A percentile compares a stretch with the other conserved stretches of the same genome.
phyloP scores from a whole-genome alignment of 805 yeast genomes.

The Suhomyces sp. region DNA sequence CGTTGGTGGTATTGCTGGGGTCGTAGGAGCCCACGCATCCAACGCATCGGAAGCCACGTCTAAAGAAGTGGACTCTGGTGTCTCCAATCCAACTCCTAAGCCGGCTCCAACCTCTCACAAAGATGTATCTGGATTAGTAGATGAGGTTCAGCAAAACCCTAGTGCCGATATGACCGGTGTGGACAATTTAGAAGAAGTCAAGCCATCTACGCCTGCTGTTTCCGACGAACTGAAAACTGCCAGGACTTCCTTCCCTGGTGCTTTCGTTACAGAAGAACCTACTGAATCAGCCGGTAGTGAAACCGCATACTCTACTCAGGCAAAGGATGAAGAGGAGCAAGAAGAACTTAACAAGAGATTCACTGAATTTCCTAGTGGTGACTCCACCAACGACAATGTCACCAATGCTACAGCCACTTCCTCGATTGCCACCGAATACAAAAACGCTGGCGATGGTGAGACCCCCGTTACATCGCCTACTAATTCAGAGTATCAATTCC shows the following conservation, averaged over 20 bases:
- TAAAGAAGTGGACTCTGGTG: neutral
- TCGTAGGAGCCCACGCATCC: neutral
- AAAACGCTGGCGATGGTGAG: slow-evolving; percentile 28
- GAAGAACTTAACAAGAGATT: slow-evolving; percentile 22
- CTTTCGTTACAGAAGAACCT: neutral
- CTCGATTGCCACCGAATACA: slow-evolving; percentile 28
- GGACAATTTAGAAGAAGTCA: slow-evolving; percentile 14
- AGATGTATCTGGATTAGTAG: slow-evolving; percentile 17
- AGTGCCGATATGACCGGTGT: slow-evolving; percentile 28
- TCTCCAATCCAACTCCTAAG: neutral
- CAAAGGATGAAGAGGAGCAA: slow-evolving; percentile 14
- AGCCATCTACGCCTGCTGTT: neutral
- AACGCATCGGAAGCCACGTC: neutral
- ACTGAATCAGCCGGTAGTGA: neutral
- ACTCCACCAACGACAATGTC: slow-evolving; percentile 11
- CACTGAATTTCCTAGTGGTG: slow-evolving; percentile 32
- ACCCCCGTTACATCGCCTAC: slow-evolving; percentile 50
- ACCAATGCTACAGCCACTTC: slow-evolving; percentile 36
- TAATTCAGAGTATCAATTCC: slow-evolving; percentile 46
- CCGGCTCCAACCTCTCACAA: neutral
- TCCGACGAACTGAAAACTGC: slow-evolving; percentile 14
- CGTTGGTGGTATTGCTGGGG: slow-evolving; percentile 7
- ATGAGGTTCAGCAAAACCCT: slow-evolving; percentile 27
- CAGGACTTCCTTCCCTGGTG: neutral
- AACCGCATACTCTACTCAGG: neutral